phyloP scores from a whole-genome alignment of 495 filamentous ascomycete species.

The Neurospora sp. region DNA sequence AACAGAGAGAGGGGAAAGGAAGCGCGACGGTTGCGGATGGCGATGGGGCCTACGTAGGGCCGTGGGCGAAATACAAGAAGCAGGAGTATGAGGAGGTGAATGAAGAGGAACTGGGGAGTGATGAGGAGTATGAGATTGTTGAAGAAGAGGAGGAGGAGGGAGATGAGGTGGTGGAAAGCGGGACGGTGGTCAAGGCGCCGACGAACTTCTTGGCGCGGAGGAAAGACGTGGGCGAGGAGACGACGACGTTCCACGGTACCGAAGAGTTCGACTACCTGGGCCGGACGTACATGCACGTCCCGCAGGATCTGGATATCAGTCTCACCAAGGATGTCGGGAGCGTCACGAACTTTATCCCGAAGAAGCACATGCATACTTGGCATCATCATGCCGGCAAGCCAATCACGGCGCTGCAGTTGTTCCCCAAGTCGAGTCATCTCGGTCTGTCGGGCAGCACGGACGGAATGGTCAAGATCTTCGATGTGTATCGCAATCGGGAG shows the following conservation, averaged over 20 bases:
- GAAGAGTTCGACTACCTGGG: slow-evolving; percentile 83
- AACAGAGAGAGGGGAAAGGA: slow-evolving; percentile 73
- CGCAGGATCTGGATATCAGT: slow-evolving; percentile 89
- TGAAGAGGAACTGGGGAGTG: slow-evolving; percentile 56
- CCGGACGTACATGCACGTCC: slow-evolving; percentile 88
- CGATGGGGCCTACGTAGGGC: slow-evolving; percentile 77
- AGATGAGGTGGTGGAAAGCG: slow-evolving; percentile 44
- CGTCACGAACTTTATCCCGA: slow-evolving; percentile 81
- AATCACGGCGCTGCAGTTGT: slow-evolving; percentile 79
- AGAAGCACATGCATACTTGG: slow-evolving; percentile 87
- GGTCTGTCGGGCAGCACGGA: slow-evolving; percentile 80
- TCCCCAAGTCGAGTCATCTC: slow-evolving; percentile 78
- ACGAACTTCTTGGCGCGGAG: slow-evolving; percentile 47
- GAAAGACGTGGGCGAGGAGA: slow-evolving; percentile 59
- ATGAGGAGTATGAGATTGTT: slow-evolving; percentile 72
- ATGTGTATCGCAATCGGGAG: slow-evolving; percentile 81
- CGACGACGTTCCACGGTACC: slow-evolving; percentile 78
- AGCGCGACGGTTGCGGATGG: slow-evolving; percentile 76
- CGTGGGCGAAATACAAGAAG: slow-evolving; percentile 78
- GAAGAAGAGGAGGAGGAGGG: slow-evolving; percentile 45
- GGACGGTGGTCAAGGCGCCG: slow-evolving; percentile 40
- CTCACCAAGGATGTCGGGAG: slow-evolving; percentile 69
- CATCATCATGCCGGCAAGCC: slow-evolving; percentile 68
- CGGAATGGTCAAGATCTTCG: slow-evolving; percentile 86
- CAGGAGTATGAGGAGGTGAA: slow-evolving; percentile 52